Evolutionary conservation across 352 stramenopile genomes (phyloP).

Genomic region (Aphanomyces invadans): DNA sequence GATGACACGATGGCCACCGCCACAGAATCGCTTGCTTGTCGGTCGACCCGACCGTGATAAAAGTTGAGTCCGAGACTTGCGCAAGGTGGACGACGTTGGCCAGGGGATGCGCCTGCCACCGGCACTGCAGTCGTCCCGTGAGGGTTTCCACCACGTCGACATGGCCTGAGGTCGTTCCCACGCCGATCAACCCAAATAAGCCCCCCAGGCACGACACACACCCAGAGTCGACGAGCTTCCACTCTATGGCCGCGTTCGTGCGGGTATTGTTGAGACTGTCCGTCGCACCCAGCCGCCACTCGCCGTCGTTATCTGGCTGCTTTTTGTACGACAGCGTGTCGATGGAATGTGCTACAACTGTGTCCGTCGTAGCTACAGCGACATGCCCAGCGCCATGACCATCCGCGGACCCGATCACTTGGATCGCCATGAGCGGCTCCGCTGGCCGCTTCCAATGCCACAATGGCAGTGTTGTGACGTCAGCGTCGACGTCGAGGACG

Average conservation of each 20-base stretch:
- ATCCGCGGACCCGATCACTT: neutral
- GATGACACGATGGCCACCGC: neutral
- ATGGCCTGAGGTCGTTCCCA: constrained; percentile 4
- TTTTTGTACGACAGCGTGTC: neutral
- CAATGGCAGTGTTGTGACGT: neutral
- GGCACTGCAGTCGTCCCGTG: neutral
- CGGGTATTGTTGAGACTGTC: no score
- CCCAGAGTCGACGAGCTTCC: neutral
- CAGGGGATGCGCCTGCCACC: neutral
- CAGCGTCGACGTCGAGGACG: neutral
- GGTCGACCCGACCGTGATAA: neutral
- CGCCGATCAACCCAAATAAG: neutral
- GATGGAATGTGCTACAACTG: neutral
- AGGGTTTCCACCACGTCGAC: neutral
- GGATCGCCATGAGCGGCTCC: neutral
- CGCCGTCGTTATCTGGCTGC: no score
- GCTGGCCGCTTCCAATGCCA: constrained; percentile 13
- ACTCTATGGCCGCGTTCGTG: neutral
- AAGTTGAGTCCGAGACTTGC: neutral
- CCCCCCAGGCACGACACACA: neutral
- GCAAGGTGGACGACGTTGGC: neutral
- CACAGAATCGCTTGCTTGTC: constrained; percentile 7
- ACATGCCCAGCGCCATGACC: neutral
- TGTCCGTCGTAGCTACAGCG: neutral
- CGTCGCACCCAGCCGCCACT: no score